Percentiles rank a stretch among this genome's conserved stretches.
Evolutionary conservation across 495 filamentous ascomycete genomes (phyloP).

Genomic region (Ascodesmis nigricans): DNA sequence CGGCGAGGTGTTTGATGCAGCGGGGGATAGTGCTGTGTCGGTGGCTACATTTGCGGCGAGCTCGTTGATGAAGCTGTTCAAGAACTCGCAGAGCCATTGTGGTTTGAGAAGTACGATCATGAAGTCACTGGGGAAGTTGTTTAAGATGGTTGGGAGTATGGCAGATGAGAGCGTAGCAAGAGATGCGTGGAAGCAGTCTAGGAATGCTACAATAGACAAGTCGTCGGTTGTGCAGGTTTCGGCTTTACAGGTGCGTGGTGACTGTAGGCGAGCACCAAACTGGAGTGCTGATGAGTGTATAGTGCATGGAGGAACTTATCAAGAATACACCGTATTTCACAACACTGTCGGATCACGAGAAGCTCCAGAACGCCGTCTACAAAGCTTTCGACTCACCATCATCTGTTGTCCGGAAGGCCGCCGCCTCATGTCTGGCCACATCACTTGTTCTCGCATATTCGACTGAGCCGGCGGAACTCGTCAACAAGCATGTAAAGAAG

Average conservation of each 20-base stretch:
- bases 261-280: neutral
- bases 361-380: constrained; percentile 52
- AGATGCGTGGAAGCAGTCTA: constrained; percentile 82
- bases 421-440: constrained; percentile 65
- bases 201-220: constrained; percentile 61
- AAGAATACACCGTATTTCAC: constrained; percentile 58
- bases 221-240: constrained; percentile 57
- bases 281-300: constrained; percentile 4
- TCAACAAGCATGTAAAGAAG: constrained; percentile 29
- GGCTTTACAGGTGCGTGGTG: constrained; percentile 22
- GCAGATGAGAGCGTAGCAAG: constrained; percentile 67
- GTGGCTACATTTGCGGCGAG: constrained; percentile 52
- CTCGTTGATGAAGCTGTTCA: constrained; percentile 54
- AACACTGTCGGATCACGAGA: constrained; percentile 80
- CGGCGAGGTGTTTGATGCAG: constrained; percentile 68
- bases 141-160: constrained; percentile 45
- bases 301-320: constrained; percentile 53
- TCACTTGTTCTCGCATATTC: constrained; percentile 62
- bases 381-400: constrained; percentile 65
- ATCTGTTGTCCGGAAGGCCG: constrained; percentile 53
- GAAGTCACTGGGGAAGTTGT: constrained; percentile 51
- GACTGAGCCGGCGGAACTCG: constrained; percentile 36
- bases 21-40: constrained; percentile 82
- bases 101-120: constrained; percentile 71
- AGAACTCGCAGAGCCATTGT: constrained; percentile 52